Evolutionary conservation across 1,284 basidiomycete genomes (phyloP).

Genomic region (Irpex sp.): DNA sequence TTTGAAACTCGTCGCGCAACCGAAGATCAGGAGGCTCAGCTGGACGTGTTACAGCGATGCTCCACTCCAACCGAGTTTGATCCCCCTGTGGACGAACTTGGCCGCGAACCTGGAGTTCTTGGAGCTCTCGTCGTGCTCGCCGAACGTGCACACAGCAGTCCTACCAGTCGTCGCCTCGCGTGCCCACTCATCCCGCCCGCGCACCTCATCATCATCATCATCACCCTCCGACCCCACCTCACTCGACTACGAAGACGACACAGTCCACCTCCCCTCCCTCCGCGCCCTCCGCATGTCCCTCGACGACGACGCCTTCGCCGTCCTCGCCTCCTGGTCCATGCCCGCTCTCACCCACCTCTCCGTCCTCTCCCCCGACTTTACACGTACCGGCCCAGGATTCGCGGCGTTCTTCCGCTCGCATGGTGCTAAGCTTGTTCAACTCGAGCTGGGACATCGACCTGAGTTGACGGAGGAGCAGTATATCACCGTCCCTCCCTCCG

Average conservation of each 20-base stretch:
- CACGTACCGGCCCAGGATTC: slow-evolving; percentile 57
- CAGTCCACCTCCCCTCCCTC: slow-evolving; percentile 45
- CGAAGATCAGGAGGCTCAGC: slow-evolving; percentile 51
- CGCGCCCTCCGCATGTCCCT: slow-evolving; percentile 62
- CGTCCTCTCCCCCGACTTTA: slow-evolving; percentile 63
- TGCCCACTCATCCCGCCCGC: too few species aligned
- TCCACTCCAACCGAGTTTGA: slow-evolving; percentile 51
- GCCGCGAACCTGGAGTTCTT: slow-evolving; percentile 48
- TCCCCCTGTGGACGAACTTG: slow-evolving; percentile 44
- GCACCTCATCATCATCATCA: background rate
- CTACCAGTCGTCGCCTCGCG: background rate
- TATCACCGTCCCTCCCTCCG: slow-evolving; percentile 39
- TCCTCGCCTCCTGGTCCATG: slow-evolving; percentile 55
- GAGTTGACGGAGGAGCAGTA: slow-evolving; percentile 60
- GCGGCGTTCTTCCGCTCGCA: slow-evolving; percentile 59
- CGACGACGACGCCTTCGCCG: slow-evolving; percentile 61
- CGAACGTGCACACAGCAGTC: slow-evolving; percentile 18
- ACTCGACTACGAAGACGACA: slow-evolving; percentile 14
- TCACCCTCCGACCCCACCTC: too few species aligned
- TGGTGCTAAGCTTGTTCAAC: slow-evolving; percentile 51
- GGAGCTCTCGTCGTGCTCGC: slow-evolving; percentile 46
- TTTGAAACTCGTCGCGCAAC: slow-evolving; percentile 50
- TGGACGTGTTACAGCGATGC: slow-evolving; percentile 69
- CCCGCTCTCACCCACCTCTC: slow-evolving; percentile 55
- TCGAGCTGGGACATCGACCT: slow-evolving; percentile 67